These are phyloP conservation scores for Blastomyces gilchristii DNA, from an alignment of 2,329 filamentous ascomycete species.

Conservation along the genomic window DNA sequence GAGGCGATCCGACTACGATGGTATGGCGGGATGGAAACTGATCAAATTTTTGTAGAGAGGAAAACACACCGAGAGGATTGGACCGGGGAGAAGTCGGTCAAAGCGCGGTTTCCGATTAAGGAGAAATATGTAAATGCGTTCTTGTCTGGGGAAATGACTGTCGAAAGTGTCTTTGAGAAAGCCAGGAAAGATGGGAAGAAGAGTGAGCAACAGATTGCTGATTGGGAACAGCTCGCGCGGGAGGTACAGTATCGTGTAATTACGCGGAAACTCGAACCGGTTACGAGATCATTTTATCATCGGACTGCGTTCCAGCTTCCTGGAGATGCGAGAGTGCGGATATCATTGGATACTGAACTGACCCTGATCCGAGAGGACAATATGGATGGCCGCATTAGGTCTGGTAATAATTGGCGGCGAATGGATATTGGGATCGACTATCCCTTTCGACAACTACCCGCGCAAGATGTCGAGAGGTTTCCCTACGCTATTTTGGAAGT, in stretches of 20 bases:
- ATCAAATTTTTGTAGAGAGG: slow-evolving; percentile 92
- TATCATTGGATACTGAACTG: slow-evolving; percentile 91
- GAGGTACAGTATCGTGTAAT: slow-evolving; percentile 92
- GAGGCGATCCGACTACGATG: slow-evolving; percentile 92
- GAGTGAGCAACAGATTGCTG: slow-evolving; percentile 74
- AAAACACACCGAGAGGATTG: slow-evolving; percentile 98
- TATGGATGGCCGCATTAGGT: slow-evolving; percentile 63
- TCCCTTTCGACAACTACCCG: slow-evolving; percentile 79
- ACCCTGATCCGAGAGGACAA: slow-evolving; percentile 96
- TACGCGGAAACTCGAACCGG: slow-evolving; percentile 74
- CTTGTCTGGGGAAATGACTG: slow-evolving; percentile 71
- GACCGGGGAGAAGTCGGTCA: slow-evolving; percentile 98
- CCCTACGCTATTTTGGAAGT: slow-evolving; percentile 95
- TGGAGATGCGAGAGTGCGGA: slow-evolving; percentile 88
- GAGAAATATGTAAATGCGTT: slow-evolving; percentile 97
- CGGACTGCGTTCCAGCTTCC: slow-evolving; percentile 95
- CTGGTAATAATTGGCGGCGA: slow-evolving; percentile 85
- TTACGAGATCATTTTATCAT: slow-evolving; percentile 95
- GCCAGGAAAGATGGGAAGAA: slow-evolving; percentile 93
- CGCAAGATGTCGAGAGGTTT: slow-evolving; percentile 79
- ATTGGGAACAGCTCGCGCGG: slow-evolving; percentile 77
- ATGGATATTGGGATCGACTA: slow-evolving; percentile 97
- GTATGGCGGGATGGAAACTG: slow-evolving; percentile 94
- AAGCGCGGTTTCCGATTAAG: slow-evolving; percentile 87
- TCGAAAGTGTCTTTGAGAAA: slow-evolving; percentile 88